Base-by-base conservation (phyloP, 495 filamentous ascomycete genomes). In the Hypoxylon trugodes region DNA sequence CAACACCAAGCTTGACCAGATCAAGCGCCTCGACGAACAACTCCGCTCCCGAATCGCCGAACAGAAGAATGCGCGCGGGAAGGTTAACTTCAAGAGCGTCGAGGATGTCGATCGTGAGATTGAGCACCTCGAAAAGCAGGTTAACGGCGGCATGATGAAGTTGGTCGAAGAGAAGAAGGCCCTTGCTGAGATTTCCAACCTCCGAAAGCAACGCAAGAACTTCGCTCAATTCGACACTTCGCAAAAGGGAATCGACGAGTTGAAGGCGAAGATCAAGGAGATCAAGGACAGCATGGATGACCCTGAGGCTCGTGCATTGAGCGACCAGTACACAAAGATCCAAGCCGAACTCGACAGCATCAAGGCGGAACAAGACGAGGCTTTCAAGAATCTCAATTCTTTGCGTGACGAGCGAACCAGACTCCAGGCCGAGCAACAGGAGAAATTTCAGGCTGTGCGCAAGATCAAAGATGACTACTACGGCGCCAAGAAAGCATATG, bases 101-200 rank as follows among this genome's bases (percentile, higher is more conserved):
- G 93, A 94, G 30, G 95, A 98, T 35, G 77, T 98, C 45, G 92
- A 98, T 73, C 81, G 79, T 16, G 86, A 92, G 73, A 93, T 99
- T 64, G 80, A 85, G 25, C 81, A 80, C 12, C 86, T 97, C 41
- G 91, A 97, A 52, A 87, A 87, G 75, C 83, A 91, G 54, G 92
- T 97, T 55, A 90, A 95, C 73, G 83, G 86, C 43, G 92, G 93
- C 40, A 89, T 82, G 62, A 90, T 98, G 88, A 95, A 91, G 69
- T 75, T 99, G 52, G 96, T 97, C 3, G 95, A 98, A 59, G 96
- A 98, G 85, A 94, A 91, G 83, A 97, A 96, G 83, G 90, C 92
- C 4, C 81, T 98, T 1, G 75, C 83, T 15, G 92, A 97, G 63
- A 86, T 96, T 52, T 89, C 88, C 41, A 90, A 76, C 73, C 79